These are phyloP conservation scores for Pythium volutum DNA, from an alignment of 352 stramenopile species.

Conservation along the genomic window DNA sequence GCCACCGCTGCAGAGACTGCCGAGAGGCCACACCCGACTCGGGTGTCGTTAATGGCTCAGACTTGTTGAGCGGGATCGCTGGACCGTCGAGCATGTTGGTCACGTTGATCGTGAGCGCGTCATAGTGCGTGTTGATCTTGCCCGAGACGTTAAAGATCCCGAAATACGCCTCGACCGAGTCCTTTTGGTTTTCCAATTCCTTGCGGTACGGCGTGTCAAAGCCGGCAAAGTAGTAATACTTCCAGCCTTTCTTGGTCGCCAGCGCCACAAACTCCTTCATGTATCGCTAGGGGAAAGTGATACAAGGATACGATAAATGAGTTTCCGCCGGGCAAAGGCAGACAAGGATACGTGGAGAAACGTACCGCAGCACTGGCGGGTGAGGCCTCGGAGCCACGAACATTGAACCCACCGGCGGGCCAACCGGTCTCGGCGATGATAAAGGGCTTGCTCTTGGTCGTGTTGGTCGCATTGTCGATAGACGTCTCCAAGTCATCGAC, in stretches of 20 bases:
- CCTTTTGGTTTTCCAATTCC: constrained; percentile 33
- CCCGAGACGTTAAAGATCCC: constrained; percentile 67
- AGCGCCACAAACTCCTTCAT: constrained; percentile 78
- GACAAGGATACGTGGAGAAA: neutral
- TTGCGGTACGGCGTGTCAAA: constrained; percentile 82
- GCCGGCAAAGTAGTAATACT: constrained; percentile 86
- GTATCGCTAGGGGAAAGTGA: constrained; percentile 36
- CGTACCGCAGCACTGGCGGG: constrained; percentile 57
- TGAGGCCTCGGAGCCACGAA: constrained; percentile 51
- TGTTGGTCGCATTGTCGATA: constrained; percentile 50
- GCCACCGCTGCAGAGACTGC: neutral
- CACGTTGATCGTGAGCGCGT: constrained; percentile 32
- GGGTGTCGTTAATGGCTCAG: neutral
- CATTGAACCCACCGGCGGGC: constrained; percentile 49
- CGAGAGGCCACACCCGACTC: neutral
- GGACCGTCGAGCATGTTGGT: constrained; percentile 20
- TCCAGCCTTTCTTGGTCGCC: constrained; percentile 59
- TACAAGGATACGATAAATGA: no score
- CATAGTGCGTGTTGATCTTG: constrained; percentile 60
- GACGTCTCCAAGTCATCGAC: constrained; percentile 64
- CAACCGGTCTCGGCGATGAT: constrained; percentile 85
- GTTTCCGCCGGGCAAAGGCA: neutral
- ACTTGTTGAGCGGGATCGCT: constrained; percentile 4
- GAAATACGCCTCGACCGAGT: constrained; percentile 71
- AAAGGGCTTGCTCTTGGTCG: constrained; percentile 67